These are phyloP conservation scores for Achlya hypogyna DNA, from an alignment of 352 stramenopile species.

Conservation along the genomic window DNA sequence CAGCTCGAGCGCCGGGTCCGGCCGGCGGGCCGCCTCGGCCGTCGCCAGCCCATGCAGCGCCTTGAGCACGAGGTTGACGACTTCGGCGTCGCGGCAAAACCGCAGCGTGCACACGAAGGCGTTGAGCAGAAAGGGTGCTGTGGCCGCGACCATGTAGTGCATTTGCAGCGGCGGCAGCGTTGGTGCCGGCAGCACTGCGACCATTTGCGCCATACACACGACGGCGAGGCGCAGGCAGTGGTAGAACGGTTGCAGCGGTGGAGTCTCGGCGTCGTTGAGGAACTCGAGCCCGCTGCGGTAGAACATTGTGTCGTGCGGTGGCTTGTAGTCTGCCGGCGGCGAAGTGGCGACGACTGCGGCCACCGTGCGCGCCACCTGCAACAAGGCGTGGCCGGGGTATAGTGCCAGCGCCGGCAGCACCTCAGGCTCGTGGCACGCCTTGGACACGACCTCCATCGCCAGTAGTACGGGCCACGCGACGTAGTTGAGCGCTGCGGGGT, in stretches of 20 bases:
- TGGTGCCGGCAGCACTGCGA: slow-evolving; percentile 33
- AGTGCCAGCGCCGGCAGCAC: slow-evolving; percentile 64
- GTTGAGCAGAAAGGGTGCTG: slow-evolving; percentile 61
- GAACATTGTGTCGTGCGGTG: slow-evolving; percentile 20
- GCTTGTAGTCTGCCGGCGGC: slow-evolving; percentile 55
- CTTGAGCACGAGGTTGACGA: slow-evolving; percentile 75
- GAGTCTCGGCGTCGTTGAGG: slow-evolving; percentile 74
- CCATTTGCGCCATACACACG: slow-evolving; percentile 64
- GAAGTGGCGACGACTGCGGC: slow-evolving; percentile 76
- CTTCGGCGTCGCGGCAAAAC: slow-evolving; percentile 67
- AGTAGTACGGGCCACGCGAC: slow-evolving; percentile 79
- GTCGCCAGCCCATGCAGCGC: slow-evolving; percentile 76
- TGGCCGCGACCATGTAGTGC: slow-evolving; percentile 14
- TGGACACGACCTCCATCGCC: slow-evolving; percentile 72
- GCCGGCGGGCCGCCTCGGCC: slow-evolving; percentile 53
- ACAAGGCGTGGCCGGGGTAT: slow-evolving; percentile 44
- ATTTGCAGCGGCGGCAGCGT: background rate
- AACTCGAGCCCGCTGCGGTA: slow-evolving; percentile 62
- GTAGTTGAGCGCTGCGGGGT: slow-evolving; percentile 41
- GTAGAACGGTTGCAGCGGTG: slow-evolving; percentile 69
- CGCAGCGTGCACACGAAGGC: slow-evolving; percentile 70
- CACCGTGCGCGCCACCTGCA: slow-evolving; percentile 49
- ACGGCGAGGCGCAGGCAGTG: slow-evolving; percentile 65
- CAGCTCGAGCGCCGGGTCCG: slow-evolving; percentile 31
- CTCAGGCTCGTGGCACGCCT: slow-evolving; percentile 47